phyloP scores from a whole-genome alignment of 306 rosid species.

The Pyrus pyrifolia region DNA sequence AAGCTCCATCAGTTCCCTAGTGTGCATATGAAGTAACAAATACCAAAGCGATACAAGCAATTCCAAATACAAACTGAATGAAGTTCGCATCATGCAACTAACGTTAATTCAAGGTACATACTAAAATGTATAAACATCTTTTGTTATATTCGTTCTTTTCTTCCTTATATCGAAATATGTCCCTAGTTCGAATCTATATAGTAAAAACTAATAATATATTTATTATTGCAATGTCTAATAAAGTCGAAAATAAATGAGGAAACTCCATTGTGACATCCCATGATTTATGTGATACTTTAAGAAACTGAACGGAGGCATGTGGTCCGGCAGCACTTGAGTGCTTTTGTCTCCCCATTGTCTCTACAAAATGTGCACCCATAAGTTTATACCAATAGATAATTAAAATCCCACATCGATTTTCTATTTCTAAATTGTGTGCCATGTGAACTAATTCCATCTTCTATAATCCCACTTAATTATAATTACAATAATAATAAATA shows the following conservation, averaged over 20 bases:
- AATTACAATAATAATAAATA: not conserved
- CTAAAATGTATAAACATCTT: not conserved
- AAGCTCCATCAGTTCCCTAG: not conserved
- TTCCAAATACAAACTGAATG: not conserved
- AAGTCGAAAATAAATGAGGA: not conserved
- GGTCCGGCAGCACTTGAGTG: slow-evolving; percentile 9
- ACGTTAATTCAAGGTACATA: not conserved
- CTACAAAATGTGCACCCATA: not conserved
- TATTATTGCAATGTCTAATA: not conserved
- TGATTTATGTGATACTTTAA: not conserved
- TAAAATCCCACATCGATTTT: not conserved
- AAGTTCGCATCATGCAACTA: too few relatives aligned
- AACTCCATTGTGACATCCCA: not conserved
- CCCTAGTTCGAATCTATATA: too few relatives aligned
- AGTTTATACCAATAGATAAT: not conserved
- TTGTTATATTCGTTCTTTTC: too few relatives aligned
- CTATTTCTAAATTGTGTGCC: not conserved
- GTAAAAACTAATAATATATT: too few relatives aligned
- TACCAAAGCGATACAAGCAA: not conserved
- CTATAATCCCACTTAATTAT: not conserved
- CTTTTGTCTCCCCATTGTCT: slow-evolving; percentile 7
- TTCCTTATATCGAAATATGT: too few relatives aligned
- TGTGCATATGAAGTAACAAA: too few relatives aligned
- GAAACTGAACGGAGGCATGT: not conserved
- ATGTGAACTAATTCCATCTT: not conserved